Evolutionary conservation across 257 asterid species (phyloP).

Genomic region (Anisodus acutangulus): DNA sequence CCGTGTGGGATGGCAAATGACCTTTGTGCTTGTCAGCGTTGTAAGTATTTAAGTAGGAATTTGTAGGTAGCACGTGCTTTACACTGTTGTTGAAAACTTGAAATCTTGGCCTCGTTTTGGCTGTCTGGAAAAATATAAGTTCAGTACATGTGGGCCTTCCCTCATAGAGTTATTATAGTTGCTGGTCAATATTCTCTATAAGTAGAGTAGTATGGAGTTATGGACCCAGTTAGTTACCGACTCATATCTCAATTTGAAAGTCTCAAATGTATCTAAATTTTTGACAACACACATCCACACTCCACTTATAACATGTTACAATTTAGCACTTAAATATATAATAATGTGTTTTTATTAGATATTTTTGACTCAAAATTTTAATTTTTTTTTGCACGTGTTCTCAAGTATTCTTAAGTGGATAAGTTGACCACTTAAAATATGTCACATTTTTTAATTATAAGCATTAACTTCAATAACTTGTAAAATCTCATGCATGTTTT

Average conservation of each 20-base stretch:
- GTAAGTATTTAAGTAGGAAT: conserved; percentile 8
- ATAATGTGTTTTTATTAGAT: no score
- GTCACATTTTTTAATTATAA: no score
- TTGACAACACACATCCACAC: no score
- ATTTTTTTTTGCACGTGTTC: no score
- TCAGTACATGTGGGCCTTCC: neutral
- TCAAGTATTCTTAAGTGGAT: no score
- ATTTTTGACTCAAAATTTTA: no score
- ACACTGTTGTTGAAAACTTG: neutral
- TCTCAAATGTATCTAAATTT: no score
- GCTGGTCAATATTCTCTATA: neutral
- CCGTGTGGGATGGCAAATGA: conserved; percentile 46
- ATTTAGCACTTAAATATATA: no score
- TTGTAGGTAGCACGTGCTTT: conserved; percentile 37
- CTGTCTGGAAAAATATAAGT: neutral
- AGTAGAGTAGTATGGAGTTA: neutral
- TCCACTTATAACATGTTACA: no score
- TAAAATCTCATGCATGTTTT: no score
- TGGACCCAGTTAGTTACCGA: neutral
- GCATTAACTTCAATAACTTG: no score
- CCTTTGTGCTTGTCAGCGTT: neutral
- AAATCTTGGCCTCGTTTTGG: neutral
- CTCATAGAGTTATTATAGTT: neutral
- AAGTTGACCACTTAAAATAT: no score
- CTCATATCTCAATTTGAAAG: neutral